A percentile compares a stretch with the other conserved stretches of the same genome.
Conservation (phyloP, 768 basidiomycete species). For the Candolleomyces aberdarensis region DNA sequence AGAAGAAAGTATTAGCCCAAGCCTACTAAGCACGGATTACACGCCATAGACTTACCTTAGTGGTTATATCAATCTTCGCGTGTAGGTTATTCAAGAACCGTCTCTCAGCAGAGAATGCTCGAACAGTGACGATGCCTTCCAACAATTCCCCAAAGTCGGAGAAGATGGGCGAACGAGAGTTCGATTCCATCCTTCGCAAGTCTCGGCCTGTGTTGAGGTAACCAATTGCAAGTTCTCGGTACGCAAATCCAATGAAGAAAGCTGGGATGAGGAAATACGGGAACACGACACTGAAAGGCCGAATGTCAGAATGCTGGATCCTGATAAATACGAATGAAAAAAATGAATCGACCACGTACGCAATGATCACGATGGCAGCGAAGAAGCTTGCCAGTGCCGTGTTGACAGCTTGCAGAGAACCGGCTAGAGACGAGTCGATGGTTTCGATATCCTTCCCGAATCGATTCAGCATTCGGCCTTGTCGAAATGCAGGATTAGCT, state of each 20-base stretch:
- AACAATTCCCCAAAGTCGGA: slow-evolving; percentile 80
- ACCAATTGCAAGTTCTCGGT: slow-evolving; percentile 65
- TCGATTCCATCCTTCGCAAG: slow-evolving; percentile 87
- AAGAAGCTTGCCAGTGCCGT: slow-evolving; percentile 74
- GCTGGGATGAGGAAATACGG: slow-evolving; percentile 84
- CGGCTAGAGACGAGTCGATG: slow-evolving; percentile 70
- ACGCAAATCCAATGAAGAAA: slow-evolving; percentile 65
- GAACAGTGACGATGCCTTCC: slow-evolving; percentile 89
- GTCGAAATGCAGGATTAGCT: not conserved
- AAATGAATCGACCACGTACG: slow-evolving; percentile 38
- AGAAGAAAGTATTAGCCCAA: not conserved
- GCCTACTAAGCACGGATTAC: not conserved
- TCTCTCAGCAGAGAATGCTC: slow-evolving; percentile 83
- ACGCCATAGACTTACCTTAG: slow-evolving; percentile 43
- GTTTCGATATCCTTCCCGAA: slow-evolving; percentile 89
- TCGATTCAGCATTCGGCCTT: slow-evolving; percentile 82
- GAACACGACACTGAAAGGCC: slow-evolving; percentile 56
- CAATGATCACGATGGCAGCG: slow-evolving; percentile 69
- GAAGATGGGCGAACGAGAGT: slow-evolving; percentile 80
- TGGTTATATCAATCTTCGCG: slow-evolving; percentile 72
- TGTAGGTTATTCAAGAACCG: slow-evolving; percentile 77
- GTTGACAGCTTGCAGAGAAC: slow-evolving; percentile 73
- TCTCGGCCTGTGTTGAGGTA: slow-evolving; percentile 82
- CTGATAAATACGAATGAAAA: not conserved
- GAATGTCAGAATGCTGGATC: slow-evolving; percentile 5